These are phyloP conservation scores for Morella rubra DNA, from an alignment of 306 rosid species.

Conservation along the genomic window DNA sequence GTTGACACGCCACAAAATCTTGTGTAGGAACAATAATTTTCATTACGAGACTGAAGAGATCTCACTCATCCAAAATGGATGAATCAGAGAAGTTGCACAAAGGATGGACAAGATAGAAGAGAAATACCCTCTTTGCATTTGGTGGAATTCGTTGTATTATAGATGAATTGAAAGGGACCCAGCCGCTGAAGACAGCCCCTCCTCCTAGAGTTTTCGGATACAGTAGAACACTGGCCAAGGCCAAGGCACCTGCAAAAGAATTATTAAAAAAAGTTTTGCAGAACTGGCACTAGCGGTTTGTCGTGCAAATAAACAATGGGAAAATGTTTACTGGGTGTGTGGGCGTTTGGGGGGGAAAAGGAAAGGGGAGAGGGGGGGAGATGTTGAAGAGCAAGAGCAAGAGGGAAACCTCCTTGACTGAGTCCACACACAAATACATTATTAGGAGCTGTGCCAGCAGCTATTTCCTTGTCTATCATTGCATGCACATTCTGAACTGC, in stretches of 20 bases:
- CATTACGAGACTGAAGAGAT: neutral
- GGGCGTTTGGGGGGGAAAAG: neutral
- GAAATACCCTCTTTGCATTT: constrained; percentile 68
- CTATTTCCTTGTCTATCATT: constrained; percentile 78
- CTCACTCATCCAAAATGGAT: neutral
- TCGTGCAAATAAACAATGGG: neutral
- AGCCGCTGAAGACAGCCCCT: constrained; percentile 86
- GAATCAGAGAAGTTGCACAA: neutral
- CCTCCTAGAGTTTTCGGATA: constrained; percentile 92
- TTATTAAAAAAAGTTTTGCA: constrained; percentile 3
- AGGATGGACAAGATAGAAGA: constrained; percentile 5
- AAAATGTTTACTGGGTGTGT: no score
- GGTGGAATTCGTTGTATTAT: constrained; percentile 46
- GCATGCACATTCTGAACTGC: constrained; percentile 80
- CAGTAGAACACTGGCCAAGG: constrained; percentile 77
- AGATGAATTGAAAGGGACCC: constrained; percentile 81
- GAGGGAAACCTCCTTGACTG: constrained; percentile 82
- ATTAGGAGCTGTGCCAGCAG: constrained; percentile 70
- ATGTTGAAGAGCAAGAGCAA: neutral
- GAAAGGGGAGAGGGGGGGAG: neutral
- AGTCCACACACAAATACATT: constrained; percentile 85
- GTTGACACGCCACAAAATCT: neutral
- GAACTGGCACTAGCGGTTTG: neutral
- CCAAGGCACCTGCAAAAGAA: constrained; percentile 64
- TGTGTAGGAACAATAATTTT: neutral